Evolutionary conservation across 2,329 filamentous ascomycete species (phyloP), one percentile per base, ranked within the genome.

Genomic region (Tolypocladium guangdongense): DNA sequence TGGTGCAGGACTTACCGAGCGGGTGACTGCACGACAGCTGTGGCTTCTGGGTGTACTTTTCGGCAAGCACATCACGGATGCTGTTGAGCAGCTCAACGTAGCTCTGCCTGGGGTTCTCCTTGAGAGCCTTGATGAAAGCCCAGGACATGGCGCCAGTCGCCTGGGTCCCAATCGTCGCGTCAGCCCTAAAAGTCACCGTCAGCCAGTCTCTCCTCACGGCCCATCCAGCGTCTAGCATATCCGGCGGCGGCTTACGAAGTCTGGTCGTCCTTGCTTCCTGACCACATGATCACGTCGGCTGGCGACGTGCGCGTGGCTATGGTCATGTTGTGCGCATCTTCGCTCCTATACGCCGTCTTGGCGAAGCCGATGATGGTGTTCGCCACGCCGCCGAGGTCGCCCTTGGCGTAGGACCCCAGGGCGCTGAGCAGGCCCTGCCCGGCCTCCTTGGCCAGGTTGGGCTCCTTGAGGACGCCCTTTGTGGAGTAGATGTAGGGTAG

Each of bases 91-190:
- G 76, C 75, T 96, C 86, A 50, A 97, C 88, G 66, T 99, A 99
- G 73, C 87, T 96, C 75, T 97, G 93, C 67, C 95, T 86, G 1
- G 90, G 90, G 66, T 95, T 95, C 75, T 91, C 90, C 77, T 88
- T 91, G 64, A 97, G 79, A 22, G 91, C 86, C 1, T 80, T 84
- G 69, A 99, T 93, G 69, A 99, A 99, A 2, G 93, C 93, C 83
- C 88, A 96, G 4, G 90, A 96, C 93, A 99, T 97, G 69, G 93
- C 93, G 53, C 93, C 93, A 0, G 93, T 99, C 36, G 93, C 92
- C 72, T 96, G 81, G 54, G 89, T 84, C 45, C 80, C 82, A 60
- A 97, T 96, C 32, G 84, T 88, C 14, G 93, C 91, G 69, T 99
- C 93, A 72, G 90, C 88, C 55, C 90, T 95, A 50, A 7, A 27